Conservation (phyloP, 176 grass and related monocot species). For the Carex littledalei region DNA sequence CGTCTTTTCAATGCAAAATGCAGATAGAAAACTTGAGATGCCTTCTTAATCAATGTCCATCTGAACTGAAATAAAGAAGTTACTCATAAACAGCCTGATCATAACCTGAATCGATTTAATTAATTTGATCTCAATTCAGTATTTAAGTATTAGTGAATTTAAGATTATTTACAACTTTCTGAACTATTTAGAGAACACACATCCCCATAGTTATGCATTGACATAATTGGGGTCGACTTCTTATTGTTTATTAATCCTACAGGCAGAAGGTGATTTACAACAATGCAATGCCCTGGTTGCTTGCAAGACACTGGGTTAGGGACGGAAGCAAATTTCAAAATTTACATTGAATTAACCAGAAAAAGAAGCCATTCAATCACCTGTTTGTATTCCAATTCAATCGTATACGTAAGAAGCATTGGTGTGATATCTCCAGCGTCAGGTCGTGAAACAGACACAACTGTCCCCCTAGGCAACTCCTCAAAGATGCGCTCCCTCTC, state of each 20-base stretch:
- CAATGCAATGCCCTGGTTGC: neutral
- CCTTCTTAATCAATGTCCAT: slow-evolving; percentile 95
- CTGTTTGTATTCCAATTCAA: slow-evolving; percentile 95
- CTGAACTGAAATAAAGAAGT: slow-evolving; percentile 75
- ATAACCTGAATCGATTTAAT: slow-evolving; percentile 9
- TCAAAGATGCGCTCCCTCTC: slow-evolving; percentile 62
- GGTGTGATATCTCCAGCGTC: slow-evolving; percentile 90
- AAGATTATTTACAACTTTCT: neutral
- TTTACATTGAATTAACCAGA: neutral
- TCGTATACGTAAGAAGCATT: slow-evolving; percentile 87
- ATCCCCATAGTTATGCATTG: neutral
- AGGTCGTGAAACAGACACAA: slow-evolving; percentile 70
- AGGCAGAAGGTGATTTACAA: neutral
- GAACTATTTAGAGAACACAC: neutral
- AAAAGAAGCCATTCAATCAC: slow-evolving; percentile 27
- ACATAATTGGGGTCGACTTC: neutral
- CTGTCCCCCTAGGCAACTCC: slow-evolving; percentile 59
- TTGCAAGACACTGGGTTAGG: neutral
- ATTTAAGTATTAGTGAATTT: neutral
- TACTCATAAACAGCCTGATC: slow-evolving; percentile 35
- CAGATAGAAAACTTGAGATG: slow-evolving; percentile 87
- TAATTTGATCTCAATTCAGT: slow-evolving; percentile 4
- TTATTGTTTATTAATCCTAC: neutral
- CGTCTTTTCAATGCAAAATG: slow-evolving; percentile 91
- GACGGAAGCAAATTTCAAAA: neutral